A percentile compares a stretch with the other conserved stretches of the same genome.
Conservation (phyloP, 2,329 filamentous ascomycete species). For the Diplodia sapinea region DNA sequence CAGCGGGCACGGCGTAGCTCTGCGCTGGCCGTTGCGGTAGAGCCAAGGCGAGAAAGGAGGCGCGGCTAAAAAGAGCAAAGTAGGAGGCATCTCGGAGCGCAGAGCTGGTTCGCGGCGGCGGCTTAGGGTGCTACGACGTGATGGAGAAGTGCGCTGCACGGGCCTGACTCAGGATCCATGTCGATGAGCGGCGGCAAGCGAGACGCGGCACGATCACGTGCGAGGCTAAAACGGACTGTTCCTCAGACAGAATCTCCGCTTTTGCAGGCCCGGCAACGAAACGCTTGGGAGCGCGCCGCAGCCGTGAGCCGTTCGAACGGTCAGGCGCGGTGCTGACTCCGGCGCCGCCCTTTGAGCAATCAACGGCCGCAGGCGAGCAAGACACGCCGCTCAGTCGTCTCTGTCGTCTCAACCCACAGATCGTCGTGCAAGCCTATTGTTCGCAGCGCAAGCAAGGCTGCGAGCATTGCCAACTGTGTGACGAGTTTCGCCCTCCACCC, state of each 20-base stretch:
- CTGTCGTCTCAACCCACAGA: neutral
- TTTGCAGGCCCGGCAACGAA: slow-evolving; percentile 12
- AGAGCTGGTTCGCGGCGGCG: slow-evolving; percentile 12
- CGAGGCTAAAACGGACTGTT: slow-evolving; percentile 21
- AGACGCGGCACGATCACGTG: slow-evolving; percentile 14
- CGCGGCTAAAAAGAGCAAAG: slow-evolving; percentile 1
- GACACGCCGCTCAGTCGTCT: neutral
- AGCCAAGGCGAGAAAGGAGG: slow-evolving; percentile 7
- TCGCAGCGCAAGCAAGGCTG: slow-evolving; percentile 2
- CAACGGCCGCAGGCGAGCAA: neutral
- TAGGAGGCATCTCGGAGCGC: slow-evolving; percentile 5
- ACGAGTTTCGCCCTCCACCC: neutral
- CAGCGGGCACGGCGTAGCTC: slow-evolving; percentile 6
- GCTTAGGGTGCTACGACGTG: slow-evolving; percentile 18
- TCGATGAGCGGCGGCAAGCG: slow-evolving; percentile 22
- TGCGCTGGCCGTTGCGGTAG: slow-evolving; percentile 11
- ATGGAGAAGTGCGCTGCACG: slow-evolving; percentile 21
- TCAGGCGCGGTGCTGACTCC: slow-evolving; percentile 15
- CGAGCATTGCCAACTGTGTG: neutral
- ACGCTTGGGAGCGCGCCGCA: slow-evolving; percentile 13
- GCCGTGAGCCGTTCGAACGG: neutral
- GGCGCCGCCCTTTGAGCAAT: neutral
- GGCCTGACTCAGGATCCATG: slow-evolving; percentile 16
- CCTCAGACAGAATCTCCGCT: neutral
- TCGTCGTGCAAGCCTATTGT: slow-evolving; percentile 12